Evolutionary conservation across 2,329 filamentous ascomycete genomes (phyloP), one percentile per base, ranked within the genome.

Genomic region (Aspergillus uvarum): DNA sequence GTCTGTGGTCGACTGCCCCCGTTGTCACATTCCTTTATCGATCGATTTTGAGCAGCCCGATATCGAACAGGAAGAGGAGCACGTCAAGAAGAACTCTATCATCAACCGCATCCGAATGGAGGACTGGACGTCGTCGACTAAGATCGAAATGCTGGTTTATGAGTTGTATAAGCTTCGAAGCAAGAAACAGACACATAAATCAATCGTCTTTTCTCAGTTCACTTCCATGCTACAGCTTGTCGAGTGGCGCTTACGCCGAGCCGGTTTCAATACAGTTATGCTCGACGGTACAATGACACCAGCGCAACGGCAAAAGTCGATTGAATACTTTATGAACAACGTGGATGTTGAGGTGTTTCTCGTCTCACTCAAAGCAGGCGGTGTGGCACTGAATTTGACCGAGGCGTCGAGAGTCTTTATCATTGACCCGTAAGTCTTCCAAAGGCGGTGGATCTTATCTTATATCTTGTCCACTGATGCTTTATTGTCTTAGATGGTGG

Each of bases 81-180:
- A 88, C 6, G 87, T 96, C 61, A 97, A 96, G 83, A 97, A 97
- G 78, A 93, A 88, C 14, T 96, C 92, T 1, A 99, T 99, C 75
- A 96, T 98, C 82, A 98, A 98, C 75, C 90, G 95, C 58, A 98
- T 99, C 79, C 92, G 94, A 77, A 97, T 98, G 93, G 91, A 96
- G 74, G 91, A 98, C 70, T 99, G 95, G 95, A 96, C 92, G 0
- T 96, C 92, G 0, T 97, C 92, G 1, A 97, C 93, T 63, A 99
- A 99, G 80, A 99, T 99, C 66, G 95, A 99, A 79, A 88, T 96
- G 74, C 85, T 99, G 5, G 89, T 98, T 10, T 96, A 97, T 71
- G 92, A 98, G 71, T 84, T 99, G 2, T 95, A 96, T 81, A 90
- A 91, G 75, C 84, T 98, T 44, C 88, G 95, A 59, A 96, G 90